Evolutionary conservation across 495 filamentous ascomycete genomes (phyloP).

Genomic region (Lasiosphaeris hirsuta): DNA sequence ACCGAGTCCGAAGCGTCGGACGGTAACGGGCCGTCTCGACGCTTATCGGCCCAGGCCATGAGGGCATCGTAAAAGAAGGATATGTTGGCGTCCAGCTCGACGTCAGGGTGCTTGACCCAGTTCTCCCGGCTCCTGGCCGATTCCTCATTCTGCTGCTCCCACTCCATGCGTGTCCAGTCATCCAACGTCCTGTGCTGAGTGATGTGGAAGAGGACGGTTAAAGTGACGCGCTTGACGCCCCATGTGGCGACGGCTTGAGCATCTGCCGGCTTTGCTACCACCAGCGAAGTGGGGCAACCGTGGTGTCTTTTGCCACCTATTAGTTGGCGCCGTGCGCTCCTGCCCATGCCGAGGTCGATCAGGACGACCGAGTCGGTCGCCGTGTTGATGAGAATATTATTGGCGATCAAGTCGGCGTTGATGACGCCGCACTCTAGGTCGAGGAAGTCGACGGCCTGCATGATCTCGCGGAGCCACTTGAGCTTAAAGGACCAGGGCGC

Average conservation of each 20-base stretch:
- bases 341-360: conserved; percentile 1
- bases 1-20: neutral
- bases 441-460: neutral
- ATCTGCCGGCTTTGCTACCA: neutral
- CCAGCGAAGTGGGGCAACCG: neutral
- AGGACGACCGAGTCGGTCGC: neutral
- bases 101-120: neutral
- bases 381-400: conserved; percentile 2
- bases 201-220: neutral
- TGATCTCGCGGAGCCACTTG: neutral
- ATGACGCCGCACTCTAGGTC: neutral
- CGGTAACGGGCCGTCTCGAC: neutral
- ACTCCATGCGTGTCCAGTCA: neutral
- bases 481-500: conserved; percentile 4
- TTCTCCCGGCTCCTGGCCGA: neutral
- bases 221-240: neutral
- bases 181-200: neutral
- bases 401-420: neutral
- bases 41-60: neutral
- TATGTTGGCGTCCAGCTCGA: neutral
- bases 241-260: neutral
- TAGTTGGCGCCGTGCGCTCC: neutral
- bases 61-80: neutral
- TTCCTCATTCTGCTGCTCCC: neutral
- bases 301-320: neutral